A percentile compares a stretch with the other conserved stretches of the same genome.
phyloP scores from a whole-genome alignment of 1,284 basidiomycete genomes.

The Rhodotorula glutinis region DNA sequence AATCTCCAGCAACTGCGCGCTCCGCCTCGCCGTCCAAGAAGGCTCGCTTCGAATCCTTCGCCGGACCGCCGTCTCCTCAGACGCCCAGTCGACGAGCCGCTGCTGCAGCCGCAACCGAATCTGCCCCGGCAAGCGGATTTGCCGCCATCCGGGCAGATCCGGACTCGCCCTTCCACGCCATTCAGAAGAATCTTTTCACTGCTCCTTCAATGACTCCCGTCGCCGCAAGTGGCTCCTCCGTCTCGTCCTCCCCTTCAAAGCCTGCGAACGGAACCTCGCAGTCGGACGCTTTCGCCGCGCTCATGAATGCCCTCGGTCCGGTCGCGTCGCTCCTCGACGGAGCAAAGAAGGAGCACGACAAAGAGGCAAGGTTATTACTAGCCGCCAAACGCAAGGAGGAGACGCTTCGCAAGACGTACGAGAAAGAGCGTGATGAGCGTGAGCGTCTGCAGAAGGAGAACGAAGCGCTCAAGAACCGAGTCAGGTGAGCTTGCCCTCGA shows the following conservation, averaged over 20 bases:
- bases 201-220: neutral
- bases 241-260: neutral
- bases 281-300: neutral
- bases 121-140: neutral
- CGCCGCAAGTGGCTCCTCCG: neutral
- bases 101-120: neutral
- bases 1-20: neutral
- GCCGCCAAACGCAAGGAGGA: constrained; percentile 21
- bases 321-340: neutral
- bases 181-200: constrained; percentile 18
- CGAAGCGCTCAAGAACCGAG: constrained; percentile 6
- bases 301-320: neutral
- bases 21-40: constrained; percentile 11
- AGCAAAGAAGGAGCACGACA: constrained; percentile 12
- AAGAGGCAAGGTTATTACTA: constrained; percentile 9
- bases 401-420: neutral
- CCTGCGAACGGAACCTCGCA: neutral
- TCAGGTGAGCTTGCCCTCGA: neutral
- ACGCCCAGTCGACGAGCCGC: too few relatives aligned
- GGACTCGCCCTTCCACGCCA: constrained; percentile 20
- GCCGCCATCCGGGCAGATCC: constrained; percentile 22
- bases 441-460: constrained; percentile 2
- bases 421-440: constrained; percentile 3
- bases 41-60: constrained; percentile 19
- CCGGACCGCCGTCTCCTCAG: neutral